Conservation (phyloP, 1,284 basidiomycete genomes). For the Somion occarium region DNA sequence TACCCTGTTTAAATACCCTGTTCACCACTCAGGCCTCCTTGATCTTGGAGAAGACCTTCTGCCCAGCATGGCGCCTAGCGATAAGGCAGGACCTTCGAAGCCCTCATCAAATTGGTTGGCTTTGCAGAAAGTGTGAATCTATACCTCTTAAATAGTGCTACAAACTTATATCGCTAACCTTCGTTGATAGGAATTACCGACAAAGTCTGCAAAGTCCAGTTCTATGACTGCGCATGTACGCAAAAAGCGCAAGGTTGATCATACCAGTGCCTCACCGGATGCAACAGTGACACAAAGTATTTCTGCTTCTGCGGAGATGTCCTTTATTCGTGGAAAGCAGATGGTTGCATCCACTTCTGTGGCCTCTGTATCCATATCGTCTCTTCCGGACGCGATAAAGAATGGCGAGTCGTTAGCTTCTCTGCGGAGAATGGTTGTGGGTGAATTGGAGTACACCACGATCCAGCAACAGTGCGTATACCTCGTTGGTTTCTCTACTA, state of each 20-base stretch:
- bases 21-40: too few species aligned
- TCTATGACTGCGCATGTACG: slow-evolving; percentile 10
- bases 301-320: slow-evolving; percentile 10
- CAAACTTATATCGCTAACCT: neutral
- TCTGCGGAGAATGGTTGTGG: slow-evolving; percentile 50
- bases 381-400: slow-evolving; percentile 17
- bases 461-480: slow-evolving; percentile 42
- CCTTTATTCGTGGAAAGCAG: slow-evolving; percentile 16
- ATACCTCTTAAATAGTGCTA: neutral
- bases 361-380: neutral
- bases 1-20: too few species aligned
- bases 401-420: slow-evolving; percentile 44
- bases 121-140: slow-evolving; percentile 13
- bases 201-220: slow-evolving; percentile 3
- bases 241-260: slow-evolving; percentile 31
- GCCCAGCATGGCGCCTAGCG: neutral
- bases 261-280: slow-evolving; percentile 9
- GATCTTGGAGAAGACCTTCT: too few species aligned
- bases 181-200: slow-evolving; percentile 12
- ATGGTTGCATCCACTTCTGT: neutral
- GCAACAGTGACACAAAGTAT: neutral
- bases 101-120: slow-evolving; percentile 16
- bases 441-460: slow-evolving; percentile 35
- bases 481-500: neutral
- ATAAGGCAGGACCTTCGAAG: neutral